Evolutionary conservation across 2,329 filamentous ascomycete genomes (phyloP).

Genomic region (Fusarium miscanthi): DNA sequence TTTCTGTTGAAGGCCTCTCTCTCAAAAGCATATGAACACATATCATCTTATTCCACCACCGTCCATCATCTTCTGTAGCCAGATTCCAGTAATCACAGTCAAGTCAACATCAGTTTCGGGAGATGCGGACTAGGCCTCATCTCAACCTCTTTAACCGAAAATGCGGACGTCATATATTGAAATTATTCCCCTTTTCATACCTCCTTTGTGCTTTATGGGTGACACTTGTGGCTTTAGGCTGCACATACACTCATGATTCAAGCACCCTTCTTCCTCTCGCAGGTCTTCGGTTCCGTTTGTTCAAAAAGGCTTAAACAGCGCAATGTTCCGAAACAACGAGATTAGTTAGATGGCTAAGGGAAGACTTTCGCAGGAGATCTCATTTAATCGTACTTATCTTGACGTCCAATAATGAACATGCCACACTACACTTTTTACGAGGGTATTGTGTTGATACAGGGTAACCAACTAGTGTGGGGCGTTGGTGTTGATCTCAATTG

Average conservation of each 20-base stretch:
- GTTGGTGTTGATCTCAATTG: background rate
- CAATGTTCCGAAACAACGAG: background rate
- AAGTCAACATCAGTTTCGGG: slow-evolving; percentile 9
- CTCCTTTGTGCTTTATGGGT: background rate
- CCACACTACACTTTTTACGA: background rate
- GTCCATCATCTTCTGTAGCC: slow-evolving; percentile 42
- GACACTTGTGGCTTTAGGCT: slow-evolving; percentile 18
- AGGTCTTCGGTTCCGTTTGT: background rate
- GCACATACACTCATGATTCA: background rate
- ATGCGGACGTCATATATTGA: background rate
- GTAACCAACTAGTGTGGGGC: slow-evolving; percentile 9
- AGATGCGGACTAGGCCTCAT: slow-evolving; percentile 2
- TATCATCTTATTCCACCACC: slow-evolving; percentile 15
- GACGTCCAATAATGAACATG: background rate
- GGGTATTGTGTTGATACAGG: slow-evolving; percentile 4
- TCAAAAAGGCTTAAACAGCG: background rate
- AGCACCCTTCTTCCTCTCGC: background rate
- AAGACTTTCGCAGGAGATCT: background rate
- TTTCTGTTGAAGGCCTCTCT: background rate
- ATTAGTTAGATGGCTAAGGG: background rate
- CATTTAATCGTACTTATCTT: background rate
- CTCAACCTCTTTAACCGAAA: slow-evolving; percentile 8
- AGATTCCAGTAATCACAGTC: slow-evolving; percentile 26
- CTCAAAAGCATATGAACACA: background rate
- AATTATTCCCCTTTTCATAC: background rate